These are phyloP conservation scores for Porphyrellus cyaneotinctus DNA, from an alignment of 768 basidiomycete genomes.

Conservation along the genomic window DNA sequence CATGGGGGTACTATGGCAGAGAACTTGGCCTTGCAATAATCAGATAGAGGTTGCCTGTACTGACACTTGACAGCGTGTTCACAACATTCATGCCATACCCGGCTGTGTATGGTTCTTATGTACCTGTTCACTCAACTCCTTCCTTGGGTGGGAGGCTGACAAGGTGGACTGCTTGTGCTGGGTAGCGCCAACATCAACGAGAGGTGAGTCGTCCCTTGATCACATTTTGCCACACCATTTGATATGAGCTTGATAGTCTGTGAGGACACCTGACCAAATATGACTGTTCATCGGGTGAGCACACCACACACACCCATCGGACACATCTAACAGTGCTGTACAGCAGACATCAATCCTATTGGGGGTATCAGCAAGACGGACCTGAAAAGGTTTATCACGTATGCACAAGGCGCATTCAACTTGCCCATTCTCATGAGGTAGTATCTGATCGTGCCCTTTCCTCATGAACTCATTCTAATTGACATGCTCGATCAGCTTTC, in stretches of 20 bases:
- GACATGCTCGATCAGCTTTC: slow-evolving; percentile 53
- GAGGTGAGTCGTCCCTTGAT: slow-evolving; percentile 49
- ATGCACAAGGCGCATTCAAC: slow-evolving; percentile 72
- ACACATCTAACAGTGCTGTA: background rate
- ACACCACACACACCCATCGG: background rate
- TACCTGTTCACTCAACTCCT: slow-evolving; percentile 95
- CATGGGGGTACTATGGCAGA: slow-evolving; percentile 87
- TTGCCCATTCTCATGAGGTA: slow-evolving; percentile 81
- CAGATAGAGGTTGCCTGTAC: too few species aligned
- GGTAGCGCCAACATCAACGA: slow-evolving; percentile 99
- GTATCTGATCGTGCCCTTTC: background rate
- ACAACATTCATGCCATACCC: slow-evolving; percentile 51
- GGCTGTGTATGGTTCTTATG: slow-evolving; percentile 89
- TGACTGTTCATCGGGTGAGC: slow-evolving; percentile 80
- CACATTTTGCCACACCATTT: background rate
- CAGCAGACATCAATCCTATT: slow-evolving; percentile 97
- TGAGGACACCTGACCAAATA: slow-evolving; percentile 98
- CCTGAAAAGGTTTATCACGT: slow-evolving; percentile 91
- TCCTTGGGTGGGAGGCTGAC: slow-evolving; percentile 83
- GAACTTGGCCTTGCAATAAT: slow-evolving; percentile 96
- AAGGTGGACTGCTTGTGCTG: slow-evolving; percentile 88
- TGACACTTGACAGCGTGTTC: background rate
- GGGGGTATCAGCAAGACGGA: slow-evolving; percentile 98
- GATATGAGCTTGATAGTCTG: slow-evolving; percentile 46
- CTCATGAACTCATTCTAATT: background rate